These are phyloP conservation scores for Fusarium citri DNA, from an alignment of 2,329 filamentous ascomycete genomes.

Conservation along the genomic window DNA sequence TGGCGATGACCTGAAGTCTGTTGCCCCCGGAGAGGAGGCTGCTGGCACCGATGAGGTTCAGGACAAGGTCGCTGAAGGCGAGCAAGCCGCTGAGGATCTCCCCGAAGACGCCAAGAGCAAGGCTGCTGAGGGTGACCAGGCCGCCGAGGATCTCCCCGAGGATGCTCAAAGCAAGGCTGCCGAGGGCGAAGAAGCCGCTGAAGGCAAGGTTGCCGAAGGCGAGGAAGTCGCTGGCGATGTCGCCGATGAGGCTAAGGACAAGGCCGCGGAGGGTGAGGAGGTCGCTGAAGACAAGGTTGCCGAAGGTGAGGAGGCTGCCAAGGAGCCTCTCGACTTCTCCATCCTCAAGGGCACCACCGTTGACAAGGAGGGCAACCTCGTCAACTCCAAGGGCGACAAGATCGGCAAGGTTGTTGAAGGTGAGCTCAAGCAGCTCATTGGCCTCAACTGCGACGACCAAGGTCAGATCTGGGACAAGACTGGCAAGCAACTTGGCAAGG, in stretches of 20 bases:
- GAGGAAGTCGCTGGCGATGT: conserved; percentile 1
- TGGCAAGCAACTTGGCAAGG: conserved; percentile 73
- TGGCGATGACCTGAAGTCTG: conserved; percentile 56
- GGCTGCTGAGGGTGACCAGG: conserved; percentile 9
- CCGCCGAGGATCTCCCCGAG: neutral
- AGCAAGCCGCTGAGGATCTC: conserved; percentile 6
- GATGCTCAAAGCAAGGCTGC: neutral
- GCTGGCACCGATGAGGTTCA: conserved; percentile 42
- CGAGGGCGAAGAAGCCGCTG: conserved; percentile 5
- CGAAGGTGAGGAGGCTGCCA: conserved; percentile 31
- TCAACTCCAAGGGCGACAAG: conserved; percentile 63
- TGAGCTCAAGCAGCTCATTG: conserved; percentile 71
- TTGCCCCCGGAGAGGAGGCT: conserved; percentile 50
- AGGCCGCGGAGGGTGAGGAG: conserved; percentile 13
- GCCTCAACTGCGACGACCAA: conserved; percentile 74
- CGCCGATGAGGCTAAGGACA: conserved; percentile 4
- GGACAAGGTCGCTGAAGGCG: conserved; percentile 43
- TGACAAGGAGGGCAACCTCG: conserved; percentile 68
- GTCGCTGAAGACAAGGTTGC: conserved; percentile 14
- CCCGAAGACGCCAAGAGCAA: conserved; percentile 21
- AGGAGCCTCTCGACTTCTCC: conserved; percentile 33
- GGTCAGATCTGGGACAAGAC: conserved; percentile 72
- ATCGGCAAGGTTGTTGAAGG: conserved; percentile 73
- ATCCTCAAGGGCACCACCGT: conserved; percentile 38
- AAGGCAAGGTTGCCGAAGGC: conserved; percentile 12